These are phyloP conservation scores for Leccinum subrobustum DNA, from an alignment of 1,284 basidiomycete genomes.

Conservation along the genomic window DNA sequence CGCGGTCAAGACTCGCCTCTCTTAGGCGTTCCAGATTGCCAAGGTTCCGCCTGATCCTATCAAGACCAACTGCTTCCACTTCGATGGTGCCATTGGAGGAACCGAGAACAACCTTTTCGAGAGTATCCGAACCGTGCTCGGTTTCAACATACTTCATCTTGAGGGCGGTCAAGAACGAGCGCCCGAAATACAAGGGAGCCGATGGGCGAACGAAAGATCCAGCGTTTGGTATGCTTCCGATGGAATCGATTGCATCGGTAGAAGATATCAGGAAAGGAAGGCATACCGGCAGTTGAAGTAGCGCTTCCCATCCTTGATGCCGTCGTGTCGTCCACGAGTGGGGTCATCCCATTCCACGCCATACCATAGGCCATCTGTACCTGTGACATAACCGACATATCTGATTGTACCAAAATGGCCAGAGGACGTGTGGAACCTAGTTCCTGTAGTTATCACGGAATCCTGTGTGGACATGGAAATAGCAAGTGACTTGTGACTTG, in stretches of 20 bases:
- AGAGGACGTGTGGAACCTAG: conserved; percentile 48
- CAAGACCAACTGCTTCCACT: conserved; percentile 84
- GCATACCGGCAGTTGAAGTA: conserved; percentile 83
- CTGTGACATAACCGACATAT: conserved; percentile 68
- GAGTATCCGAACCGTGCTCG: conserved; percentile 47
- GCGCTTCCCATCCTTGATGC: conserved; percentile 69
- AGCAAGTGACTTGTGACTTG: neutral
- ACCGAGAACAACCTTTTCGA: conserved; percentile 72
- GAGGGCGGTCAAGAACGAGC: conserved; percentile 76
- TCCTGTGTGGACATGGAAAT: conserved; percentile 20
- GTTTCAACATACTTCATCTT: conserved; percentile 72
- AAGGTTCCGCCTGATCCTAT: conserved; percentile 74
- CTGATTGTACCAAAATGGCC: conserved; percentile 66
- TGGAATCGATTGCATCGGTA: conserved; percentile 9
- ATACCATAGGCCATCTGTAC: conserved; percentile 75
- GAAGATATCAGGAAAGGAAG: conserved; percentile 1
- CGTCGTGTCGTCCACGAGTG: conserved; percentile 83
- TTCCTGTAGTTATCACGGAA: conserved; percentile 38
- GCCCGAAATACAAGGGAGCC: conserved; percentile 56
- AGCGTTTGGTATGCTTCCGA: conserved; percentile 48
- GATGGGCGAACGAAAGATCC: conserved; percentile 78
- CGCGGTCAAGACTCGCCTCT: conserved; percentile 77
- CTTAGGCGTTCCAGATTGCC: conserved; percentile 65
- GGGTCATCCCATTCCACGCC: conserved; percentile 96
- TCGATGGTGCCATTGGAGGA: conserved; percentile 79